Evolutionary conservation across 1,139 yeast genomes (phyloP).

Genomic region (Geotrichum reessii): DNA sequence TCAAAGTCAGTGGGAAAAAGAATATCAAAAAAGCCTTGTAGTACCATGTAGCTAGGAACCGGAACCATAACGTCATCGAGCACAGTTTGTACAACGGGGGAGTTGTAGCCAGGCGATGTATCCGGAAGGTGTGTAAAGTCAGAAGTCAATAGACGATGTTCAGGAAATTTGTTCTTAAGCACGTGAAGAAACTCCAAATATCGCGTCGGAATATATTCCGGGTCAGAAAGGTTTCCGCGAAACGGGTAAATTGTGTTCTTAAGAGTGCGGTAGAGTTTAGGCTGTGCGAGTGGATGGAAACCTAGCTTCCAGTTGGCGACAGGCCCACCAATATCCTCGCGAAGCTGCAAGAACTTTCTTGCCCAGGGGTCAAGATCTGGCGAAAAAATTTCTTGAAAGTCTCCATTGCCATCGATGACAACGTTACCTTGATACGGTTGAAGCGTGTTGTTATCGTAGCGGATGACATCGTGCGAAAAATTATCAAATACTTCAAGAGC

Average conservation of each 20-base stretch:
- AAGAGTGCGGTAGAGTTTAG: slow-evolving; percentile 29
- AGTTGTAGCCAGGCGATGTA: slow-evolving; percentile 55
- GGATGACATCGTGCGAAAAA: slow-evolving; percentile 72
- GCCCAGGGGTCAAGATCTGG: slow-evolving; percentile 64
- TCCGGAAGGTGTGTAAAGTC: slow-evolving; percentile 67
- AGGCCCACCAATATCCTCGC: slow-evolving; percentile 44
- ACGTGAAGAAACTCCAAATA: slow-evolving; percentile 61
- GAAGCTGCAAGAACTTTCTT: slow-evolving; percentile 46
- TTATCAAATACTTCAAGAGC: slow-evolving; percentile 85
- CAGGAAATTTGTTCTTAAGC: slow-evolving; percentile 61
- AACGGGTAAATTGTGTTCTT: slow-evolving; percentile 50
- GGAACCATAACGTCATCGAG: slow-evolving; percentile 63
- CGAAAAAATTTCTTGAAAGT: slow-evolving; percentile 67
- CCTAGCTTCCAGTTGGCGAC: slow-evolving; percentile 35
- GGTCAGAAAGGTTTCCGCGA: slow-evolving; percentile 61
- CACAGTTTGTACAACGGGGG: slow-evolving; percentile 83
- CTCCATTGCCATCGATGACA: slow-evolving; percentile 66
- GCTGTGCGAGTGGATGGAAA: slow-evolving; percentile 38
- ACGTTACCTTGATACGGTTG: slow-evolving; percentile 77
- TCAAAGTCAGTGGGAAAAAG: slow-evolving; percentile 81
- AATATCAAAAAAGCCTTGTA: slow-evolving; percentile 81
- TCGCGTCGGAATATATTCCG: slow-evolving; percentile 79
- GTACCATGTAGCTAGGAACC: slow-evolving; percentile 67
- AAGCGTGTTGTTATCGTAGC: slow-evolving; percentile 65
- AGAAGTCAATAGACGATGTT: slow-evolving; percentile 65